Conservation (phyloP, 1,284 basidiomycete genomes). For the Tausonia pullulans region DNA sequence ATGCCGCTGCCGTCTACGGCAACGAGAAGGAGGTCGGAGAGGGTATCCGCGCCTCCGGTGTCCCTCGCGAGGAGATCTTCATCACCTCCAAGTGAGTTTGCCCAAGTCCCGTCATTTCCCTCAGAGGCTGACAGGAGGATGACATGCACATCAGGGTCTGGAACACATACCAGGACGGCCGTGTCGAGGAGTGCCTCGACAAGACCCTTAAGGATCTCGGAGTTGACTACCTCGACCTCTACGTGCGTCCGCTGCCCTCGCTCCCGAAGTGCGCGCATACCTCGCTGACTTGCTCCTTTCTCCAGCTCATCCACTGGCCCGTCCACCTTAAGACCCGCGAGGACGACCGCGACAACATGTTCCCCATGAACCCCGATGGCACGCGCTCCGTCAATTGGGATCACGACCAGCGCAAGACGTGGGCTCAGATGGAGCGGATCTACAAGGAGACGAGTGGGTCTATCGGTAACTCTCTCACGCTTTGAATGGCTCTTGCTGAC, state of each 20-base stretch:
- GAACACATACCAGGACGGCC: conserved; percentile 56
- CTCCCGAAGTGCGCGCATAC: neutral
- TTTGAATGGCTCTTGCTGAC: neutral
- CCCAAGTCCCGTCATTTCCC: conserved; percentile 15
- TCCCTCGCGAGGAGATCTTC: conserved; percentile 61
- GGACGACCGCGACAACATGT: conserved; percentile 2
- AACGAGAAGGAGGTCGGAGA: conserved; percentile 73
- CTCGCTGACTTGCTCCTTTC: neutral
- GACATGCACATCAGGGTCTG: conserved; percentile 26
- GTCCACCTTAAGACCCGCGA: conserved; percentile 3
- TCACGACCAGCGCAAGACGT: conserved; percentile 46
- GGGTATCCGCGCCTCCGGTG: conserved; percentile 54
- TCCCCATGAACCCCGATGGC: conserved; percentile 42
- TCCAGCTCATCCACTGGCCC: conserved; percentile 13
- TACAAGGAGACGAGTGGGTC: conserved; percentile 32
- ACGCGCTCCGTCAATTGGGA: conserved; percentile 52
- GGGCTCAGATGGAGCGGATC: conserved; percentile 64
- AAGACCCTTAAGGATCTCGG: conserved; percentile 60
- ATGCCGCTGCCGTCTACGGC: conserved; percentile 56
- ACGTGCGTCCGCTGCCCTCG: neutral
- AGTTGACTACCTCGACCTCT: conserved; percentile 60
- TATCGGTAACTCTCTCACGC: neutral
- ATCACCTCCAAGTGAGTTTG: conserved; percentile 42
- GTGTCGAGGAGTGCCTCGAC: conserved; percentile 53
- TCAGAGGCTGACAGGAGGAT: neutral